phyloP scores from a whole-genome alignment of 371 early-diverging fungal species.

The Apophysomyces ossiformis region DNA sequence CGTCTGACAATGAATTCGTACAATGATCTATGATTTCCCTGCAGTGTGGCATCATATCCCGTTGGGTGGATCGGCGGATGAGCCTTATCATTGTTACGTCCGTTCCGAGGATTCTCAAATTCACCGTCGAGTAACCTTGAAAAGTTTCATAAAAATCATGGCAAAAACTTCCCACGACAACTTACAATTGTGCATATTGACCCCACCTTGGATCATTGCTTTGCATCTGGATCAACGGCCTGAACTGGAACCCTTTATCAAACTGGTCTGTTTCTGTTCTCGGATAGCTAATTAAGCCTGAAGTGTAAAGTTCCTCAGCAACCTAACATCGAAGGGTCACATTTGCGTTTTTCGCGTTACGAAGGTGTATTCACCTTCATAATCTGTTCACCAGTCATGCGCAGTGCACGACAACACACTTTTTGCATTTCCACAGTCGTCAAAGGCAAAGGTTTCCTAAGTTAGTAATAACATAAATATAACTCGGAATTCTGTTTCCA shows the following conservation, averaged over 20 bases:
- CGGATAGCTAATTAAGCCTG: conserved; percentile 98
- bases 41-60: conserved; percentile 49
- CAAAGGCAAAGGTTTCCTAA: conserved; percentile 87
- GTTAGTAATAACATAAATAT: background rate
- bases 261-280: conserved; percentile 99
- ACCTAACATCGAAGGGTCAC: conserved; percentile 42
- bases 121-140: conserved; percentile 71
- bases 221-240: conserved; percentile 71
- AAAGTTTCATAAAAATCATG: background rate
- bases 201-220: conserved; percentile 67
- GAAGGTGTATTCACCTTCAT: conserved; percentile 70
- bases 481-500: too few species aligned
- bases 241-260: conserved; percentile 77
- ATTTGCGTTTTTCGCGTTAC: background rate
- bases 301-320: conserved; percentile 86
- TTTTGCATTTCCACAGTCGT: conserved; percentile 98
- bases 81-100: conserved; percentile 96
- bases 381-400: conserved; percentile 79
- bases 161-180: background rate
- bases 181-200: conserved; percentile 66
- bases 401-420: conserved; percentile 71
- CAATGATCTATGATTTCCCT: conserved; percentile 78
- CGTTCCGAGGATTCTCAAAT: conserved; percentile 85
- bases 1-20: conserved; percentile 94
- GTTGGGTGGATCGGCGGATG: conserved; percentile 99